These are phyloP conservation scores for Phyllosticta paracitricarpa DNA, from an alignment of 2,329 filamentous ascomycete species.

Conservation along the genomic window DNA sequence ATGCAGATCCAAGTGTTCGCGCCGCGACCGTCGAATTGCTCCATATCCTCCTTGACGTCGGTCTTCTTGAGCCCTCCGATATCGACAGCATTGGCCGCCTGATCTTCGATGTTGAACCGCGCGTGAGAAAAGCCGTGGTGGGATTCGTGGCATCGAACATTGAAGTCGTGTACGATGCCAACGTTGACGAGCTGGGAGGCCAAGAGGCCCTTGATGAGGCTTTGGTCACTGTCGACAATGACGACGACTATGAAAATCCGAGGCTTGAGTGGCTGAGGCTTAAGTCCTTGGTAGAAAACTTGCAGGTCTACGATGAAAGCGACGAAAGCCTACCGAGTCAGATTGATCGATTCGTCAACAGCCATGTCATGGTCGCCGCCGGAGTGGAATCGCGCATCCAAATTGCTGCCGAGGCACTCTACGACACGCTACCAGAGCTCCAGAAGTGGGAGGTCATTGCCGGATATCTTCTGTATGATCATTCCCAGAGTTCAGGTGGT, in stretches of 20 bases:
- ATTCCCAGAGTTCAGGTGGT: conserved; percentile 50
- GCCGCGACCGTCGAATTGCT: conserved; percentile 72
- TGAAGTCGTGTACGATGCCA: conserved; percentile 67
- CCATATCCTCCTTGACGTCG: conserved; percentile 70
- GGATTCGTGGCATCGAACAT: conserved; percentile 86
- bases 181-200: conserved; percentile 76
- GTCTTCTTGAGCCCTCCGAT: conserved; percentile 82
- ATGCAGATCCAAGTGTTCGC: conserved; percentile 72
- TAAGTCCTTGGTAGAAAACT: conserved; percentile 78
- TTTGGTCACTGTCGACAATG: conserved; percentile 60
- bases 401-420: conserved; percentile 75
- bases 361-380: conserved; percentile 48
- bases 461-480: conserved; percentile 86
- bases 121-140: conserved; percentile 79
- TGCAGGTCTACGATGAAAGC: conserved; percentile 71
- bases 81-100: conserved; percentile 80
- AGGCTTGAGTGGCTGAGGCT: conserved; percentile 80
- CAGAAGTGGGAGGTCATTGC: conserved; percentile 80
- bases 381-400: conserved; percentile 72
- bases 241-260: conserved; percentile 64
- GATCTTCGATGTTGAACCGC: conserved; percentile 77
- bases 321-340: conserved; percentile 45
- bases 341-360: conserved; percentile 32
- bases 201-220: conserved; percentile 66
- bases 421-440: conserved; percentile 70